A percentile compares a stretch with the other conserved stretches of the same genome.
These are phyloP conservation scores for Colletotrichum caudatum DNA, from an alignment of 2,329 filamentous ascomycete genomes.

Conservation along the genomic window DNA sequence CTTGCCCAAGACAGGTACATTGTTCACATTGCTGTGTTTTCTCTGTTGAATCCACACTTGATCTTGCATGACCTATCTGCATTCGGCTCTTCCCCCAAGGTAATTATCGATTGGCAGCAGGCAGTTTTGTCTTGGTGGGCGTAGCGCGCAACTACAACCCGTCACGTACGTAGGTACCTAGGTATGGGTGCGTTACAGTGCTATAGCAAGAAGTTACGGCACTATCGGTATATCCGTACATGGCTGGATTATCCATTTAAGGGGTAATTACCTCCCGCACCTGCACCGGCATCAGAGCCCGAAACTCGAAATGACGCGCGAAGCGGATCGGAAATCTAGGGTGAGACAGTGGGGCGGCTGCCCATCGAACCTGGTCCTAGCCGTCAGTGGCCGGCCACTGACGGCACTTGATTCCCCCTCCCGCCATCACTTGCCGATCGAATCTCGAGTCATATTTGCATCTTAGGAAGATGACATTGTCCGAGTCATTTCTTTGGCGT, in stretches of 20 bases:
- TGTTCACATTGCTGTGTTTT: slow-evolving; percentile 22
- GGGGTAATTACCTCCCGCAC: slow-evolving; percentile 19
- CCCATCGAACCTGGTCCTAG: background rate
- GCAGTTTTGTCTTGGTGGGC: slow-evolving; percentile 9
- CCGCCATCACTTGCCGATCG: background rate
- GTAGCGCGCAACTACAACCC: slow-evolving; percentile 7
- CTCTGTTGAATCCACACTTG: slow-evolving; percentile 25
- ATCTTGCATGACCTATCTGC: slow-evolving; percentile 33
- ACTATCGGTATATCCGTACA: background rate
- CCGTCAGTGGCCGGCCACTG: slow-evolving; percentile 4
- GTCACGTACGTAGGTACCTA: background rate
- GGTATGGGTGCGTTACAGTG: background rate
- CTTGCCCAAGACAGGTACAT: slow-evolving; percentile 30
- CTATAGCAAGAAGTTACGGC: background rate
- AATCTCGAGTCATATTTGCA: slow-evolving; percentile 2
- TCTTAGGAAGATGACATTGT: no score
- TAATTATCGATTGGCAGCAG: slow-evolving; percentile 30
- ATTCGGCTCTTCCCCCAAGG: slow-evolving; percentile 24
- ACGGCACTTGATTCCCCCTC: slow-evolving; percentile 22
- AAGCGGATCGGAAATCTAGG: slow-evolving; percentile 38
- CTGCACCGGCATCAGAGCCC: slow-evolving; percentile 26
- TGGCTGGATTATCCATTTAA: slow-evolving; percentile 3
- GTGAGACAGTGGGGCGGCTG: slow-evolving; percentile 34
- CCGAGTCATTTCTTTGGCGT: background rate
- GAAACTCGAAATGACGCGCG: slow-evolving; percentile 40